phyloP scores from a whole-genome alignment of 306 rosid species.

The Dryas octopetala region DNA sequence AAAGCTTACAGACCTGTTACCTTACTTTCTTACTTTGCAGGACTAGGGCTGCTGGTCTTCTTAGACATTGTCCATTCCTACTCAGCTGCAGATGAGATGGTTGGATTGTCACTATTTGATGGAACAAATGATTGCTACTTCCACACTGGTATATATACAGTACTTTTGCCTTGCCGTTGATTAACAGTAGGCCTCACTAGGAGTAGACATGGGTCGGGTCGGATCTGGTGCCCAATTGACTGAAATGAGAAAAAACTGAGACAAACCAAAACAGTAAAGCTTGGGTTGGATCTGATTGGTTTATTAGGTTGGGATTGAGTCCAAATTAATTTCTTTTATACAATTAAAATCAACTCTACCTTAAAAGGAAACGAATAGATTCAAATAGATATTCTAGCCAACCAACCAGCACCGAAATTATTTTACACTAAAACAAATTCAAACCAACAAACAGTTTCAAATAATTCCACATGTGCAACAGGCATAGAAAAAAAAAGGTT shows the following conservation, averaged over 20 bases:
- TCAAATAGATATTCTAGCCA: no score
- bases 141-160: constrained; percentile 67
- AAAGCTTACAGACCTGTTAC: constrained; percentile 21
- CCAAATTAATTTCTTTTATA: not conserved
- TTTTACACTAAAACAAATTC: no score
- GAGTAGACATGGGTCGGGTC: constrained; percentile 7
- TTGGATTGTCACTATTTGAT: constrained; percentile 83
- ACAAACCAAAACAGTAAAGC: not conserved
- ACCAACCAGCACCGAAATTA: no score
- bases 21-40: constrained; percentile 44
- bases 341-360: no score
- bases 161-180: constrained; percentile 22
- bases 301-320: not conserved
- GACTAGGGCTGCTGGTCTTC: constrained; percentile 82
- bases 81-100: constrained; percentile 97
- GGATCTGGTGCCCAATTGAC: not conserved
- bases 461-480: no score
- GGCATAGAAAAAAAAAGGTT: no score
- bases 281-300: not conserved
- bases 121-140: constrained; percentile 95
- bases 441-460: no score
- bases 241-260: not conserved
- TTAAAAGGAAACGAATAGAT: no score
- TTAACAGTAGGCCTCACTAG: constrained; percentile 9
- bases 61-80: constrained; percentile 94